Base-by-base conservation (phyloP, 257 asterid species). In the Paraleonurus japonicus region DNA sequence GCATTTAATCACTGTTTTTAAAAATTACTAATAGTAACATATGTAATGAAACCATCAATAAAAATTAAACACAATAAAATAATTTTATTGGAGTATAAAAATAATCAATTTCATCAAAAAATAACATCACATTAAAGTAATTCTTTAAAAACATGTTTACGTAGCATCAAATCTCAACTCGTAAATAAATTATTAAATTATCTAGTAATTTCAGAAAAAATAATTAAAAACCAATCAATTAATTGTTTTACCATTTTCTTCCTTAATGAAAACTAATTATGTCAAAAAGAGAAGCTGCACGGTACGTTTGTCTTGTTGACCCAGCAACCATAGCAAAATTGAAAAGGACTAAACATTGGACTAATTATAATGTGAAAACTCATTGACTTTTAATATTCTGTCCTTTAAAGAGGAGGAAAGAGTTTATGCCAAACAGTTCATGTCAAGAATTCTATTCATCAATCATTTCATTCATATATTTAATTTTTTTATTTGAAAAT, bases 221-320 rank as follows among this genome's bases (percentile, higher is more conserved):
- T 6, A 32, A 32, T 32, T 32, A 41, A 41, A 17, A 65, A 65
- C 1, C 53, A 60, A 62, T 70, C 47, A 67, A 68, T 39, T 74
- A 67, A 68, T 39, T 74, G 69, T 54, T 26, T 75, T 39, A 15
- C 73, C 72, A 65, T 69, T 15, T 66, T 79, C 41, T 70, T 64
- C 75, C 81, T 68, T 81, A 75, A 68, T 16, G 7, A 57, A 69
- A 28, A 48, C 71, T 75, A 80, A 74, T 82, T 63, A 82, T 82
- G 70, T 72, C 47, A 48, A 80, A 47, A 48, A 78, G 66, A 35
- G 30, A 70, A 39, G 75, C 78, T 71, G 70, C 69, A 74, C 4
- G n/a, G n/a, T n/a, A n/a, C 20, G 53, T 45, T 68, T 85, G 67
- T 85, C 92, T 87, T 85, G 82, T 83, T 81, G 84, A 85, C 90